A percentile compares a stretch with the other conserved stretches of the same genome.
Conservation (phyloP, 257 asterid species). For the Gentiana dahurica region DNA sequence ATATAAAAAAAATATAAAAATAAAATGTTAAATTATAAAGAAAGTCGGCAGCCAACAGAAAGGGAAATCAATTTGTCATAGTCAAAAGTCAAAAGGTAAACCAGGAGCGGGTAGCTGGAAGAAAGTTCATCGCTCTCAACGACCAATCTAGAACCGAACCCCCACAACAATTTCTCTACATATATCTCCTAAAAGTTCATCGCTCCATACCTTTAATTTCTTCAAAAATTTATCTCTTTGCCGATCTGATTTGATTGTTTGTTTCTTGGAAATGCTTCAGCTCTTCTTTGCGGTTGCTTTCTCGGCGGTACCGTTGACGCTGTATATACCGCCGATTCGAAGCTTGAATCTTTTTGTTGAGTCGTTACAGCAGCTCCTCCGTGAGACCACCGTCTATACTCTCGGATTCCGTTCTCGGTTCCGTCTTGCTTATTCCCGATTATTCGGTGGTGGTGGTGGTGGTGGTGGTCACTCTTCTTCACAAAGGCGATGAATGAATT, state of each 20-base stretch:
- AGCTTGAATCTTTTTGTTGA: conserved; percentile 26
- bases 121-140: not conserved
- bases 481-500: no score
- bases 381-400: conserved; percentile 12
- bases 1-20: no score
- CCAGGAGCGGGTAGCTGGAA: not conserved
- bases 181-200: no score
- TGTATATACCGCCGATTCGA: conserved; percentile 26
- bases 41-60: no score
- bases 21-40: no score
- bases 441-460: not conserved
- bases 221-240: not conserved
- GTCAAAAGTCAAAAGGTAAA: not conserved
- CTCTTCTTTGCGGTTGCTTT: conserved; percentile 27
- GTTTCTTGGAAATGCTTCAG: conserved; percentile 13
- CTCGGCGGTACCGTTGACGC: conserved; percentile 31
- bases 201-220: not conserved
- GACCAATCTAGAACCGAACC: conserved; percentile 2
- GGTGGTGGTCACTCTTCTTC: no score
- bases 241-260: no score
- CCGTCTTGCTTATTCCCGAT: conserved; percentile 17
- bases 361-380: conserved; percentile 18
- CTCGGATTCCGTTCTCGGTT: conserved; percentile 15
- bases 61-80: no score
- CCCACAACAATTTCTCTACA: not conserved